Evolutionary conservation across 371 early-diverging fungal genomes (phyloP).

Genomic region (Parasitella parasitica): DNA sequence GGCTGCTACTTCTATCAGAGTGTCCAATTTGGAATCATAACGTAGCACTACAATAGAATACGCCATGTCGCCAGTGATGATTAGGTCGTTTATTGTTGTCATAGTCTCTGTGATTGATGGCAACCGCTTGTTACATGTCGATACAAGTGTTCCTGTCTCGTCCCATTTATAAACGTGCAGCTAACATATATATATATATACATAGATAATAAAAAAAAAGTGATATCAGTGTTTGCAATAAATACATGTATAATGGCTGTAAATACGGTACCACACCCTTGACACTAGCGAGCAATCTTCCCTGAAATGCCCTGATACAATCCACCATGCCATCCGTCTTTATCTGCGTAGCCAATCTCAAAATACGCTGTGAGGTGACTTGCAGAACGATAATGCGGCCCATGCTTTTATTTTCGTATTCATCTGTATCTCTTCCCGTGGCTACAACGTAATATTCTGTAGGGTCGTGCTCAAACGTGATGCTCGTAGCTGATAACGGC

Average conservation of each 20-base stretch:
- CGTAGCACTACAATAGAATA: conserved; percentile 36
- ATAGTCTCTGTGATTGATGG: conserved; percentile 34
- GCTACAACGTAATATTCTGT: conserved; percentile 58
- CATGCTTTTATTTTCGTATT: conserved; percentile 47
- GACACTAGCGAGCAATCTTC: conserved; percentile 56
- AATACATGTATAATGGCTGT: too few relatives aligned
- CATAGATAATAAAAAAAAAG: background rate
- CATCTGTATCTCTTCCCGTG: conserved; percentile 54
- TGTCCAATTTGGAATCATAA: conserved; percentile 54
- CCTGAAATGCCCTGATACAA: conserved; percentile 45
- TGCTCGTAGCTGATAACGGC: conserved; percentile 33
- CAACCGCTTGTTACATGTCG: conserved; percentile 21
- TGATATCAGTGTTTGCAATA: too few relatives aligned
- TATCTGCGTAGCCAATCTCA: conserved; percentile 41
- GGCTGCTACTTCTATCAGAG: conserved; percentile 64
- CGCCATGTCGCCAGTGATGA: conserved; percentile 35
- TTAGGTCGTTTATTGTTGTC: conserved; percentile 22
- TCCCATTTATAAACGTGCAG: conserved; percentile 39
- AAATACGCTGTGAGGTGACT: conserved; percentile 39
- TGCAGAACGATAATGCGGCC: conserved; percentile 66
- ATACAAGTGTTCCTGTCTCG: conserved; percentile 27
- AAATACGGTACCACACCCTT: conserved; percentile 44
- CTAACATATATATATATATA: conserved; percentile 2
- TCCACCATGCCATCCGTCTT: conserved; percentile 57
- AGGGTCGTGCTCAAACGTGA: conserved; percentile 42